Evolutionary conservation across 2,329 filamentous ascomycete genomes (phyloP), one percentile per base, ranked within the genome.

Genomic region (Fusarium compactum): DNA sequence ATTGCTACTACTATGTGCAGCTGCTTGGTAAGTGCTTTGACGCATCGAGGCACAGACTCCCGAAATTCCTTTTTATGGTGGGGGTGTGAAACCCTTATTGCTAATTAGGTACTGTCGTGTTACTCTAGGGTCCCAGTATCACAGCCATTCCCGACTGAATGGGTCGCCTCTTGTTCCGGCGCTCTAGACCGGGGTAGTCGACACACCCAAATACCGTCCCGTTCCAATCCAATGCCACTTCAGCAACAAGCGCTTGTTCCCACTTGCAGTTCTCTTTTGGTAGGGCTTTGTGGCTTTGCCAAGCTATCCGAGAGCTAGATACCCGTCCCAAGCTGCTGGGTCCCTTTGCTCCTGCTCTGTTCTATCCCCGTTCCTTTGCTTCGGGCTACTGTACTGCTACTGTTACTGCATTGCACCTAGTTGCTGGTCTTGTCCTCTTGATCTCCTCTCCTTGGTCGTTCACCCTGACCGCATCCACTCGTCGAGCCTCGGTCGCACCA

Each of bases 321-420:
- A 76, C 72, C 74, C 72, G 74, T 76, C 72, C 74, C 74, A 75
- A 64, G 70, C 73, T 76, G 70, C 70, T 76, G 74, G 74, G 74
- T 74, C 73, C 67, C 8, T 62, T 65, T 63, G 57, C 38, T 51
- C 22, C 44, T 59, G 44, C 16, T 20, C 41, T 46, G 43, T 27
- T 47, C 32, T 29, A 45, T 50, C 52, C 32, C 58, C 47, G 41
- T 55, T 16, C 11, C 45, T 57, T 57, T 57, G 54, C 45, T 51
- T 52, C n/a, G 45, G 54, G 50, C 50, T 53, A n/a, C 34, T 38
- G 34, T 38, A 38, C 11, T 38, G 34, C 34, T 29, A 29, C 27
- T 29, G 27, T 11, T 38, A 38, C 34, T 38, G 18, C 34, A 38
- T 38, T 38, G 34, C 34, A 41, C 18, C 32, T 22, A 32, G 27